Conservation (phyloP, 2,329 filamentous ascomycete species). For the Fusarium setosum region DNA sequence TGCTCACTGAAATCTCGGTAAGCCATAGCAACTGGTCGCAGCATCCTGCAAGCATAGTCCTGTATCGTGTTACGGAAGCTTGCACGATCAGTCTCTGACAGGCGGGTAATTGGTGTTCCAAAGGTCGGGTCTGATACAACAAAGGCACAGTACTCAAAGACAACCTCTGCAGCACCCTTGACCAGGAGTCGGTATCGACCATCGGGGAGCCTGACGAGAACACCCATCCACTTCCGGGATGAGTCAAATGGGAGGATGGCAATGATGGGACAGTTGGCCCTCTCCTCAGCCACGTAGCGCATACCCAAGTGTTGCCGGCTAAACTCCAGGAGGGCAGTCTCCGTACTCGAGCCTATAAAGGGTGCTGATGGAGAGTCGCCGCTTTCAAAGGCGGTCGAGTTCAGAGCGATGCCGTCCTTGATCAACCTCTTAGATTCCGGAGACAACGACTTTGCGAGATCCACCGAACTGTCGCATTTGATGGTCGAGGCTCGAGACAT, state of each 20-base stretch:
- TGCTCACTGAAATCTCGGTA: constrained; percentile 79
- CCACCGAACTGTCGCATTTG: constrained; percentile 43
- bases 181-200: constrained; percentile 63
- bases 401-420: constrained; percentile 56
- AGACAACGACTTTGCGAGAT: constrained; percentile 46
- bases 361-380: constrained; percentile 48
- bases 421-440: constrained; percentile 50
- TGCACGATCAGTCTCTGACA: constrained; percentile 47
- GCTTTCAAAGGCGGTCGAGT: constrained; percentile 66
- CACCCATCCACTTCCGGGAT: constrained; percentile 66
- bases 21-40: constrained; percentile 80
- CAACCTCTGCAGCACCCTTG: constrained; percentile 69
- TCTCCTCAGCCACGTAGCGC: constrained; percentile 56
- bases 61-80: constrained; percentile 49
- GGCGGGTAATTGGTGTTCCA: constrained; percentile 40
- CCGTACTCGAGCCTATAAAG: constrained; percentile 67
- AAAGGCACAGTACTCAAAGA: constrained; percentile 58
- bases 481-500: constrained; percentile 36
- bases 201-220: constrained; percentile 59
- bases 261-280: constrained; percentile 57
- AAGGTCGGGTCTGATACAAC: constrained; percentile 58
- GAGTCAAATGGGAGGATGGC: constrained; percentile 67
- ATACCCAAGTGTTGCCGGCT: constrained; percentile 62
- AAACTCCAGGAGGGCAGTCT: constrained; percentile 64
- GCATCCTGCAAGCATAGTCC: constrained; percentile 73